A percentile compares a stretch with the other conserved stretches of the same genome.
These are phyloP conservation scores for Aspergillus bertholletiae DNA, from an alignment of 495 filamentous ascomycete genomes.

Conservation along the genomic window DNA sequence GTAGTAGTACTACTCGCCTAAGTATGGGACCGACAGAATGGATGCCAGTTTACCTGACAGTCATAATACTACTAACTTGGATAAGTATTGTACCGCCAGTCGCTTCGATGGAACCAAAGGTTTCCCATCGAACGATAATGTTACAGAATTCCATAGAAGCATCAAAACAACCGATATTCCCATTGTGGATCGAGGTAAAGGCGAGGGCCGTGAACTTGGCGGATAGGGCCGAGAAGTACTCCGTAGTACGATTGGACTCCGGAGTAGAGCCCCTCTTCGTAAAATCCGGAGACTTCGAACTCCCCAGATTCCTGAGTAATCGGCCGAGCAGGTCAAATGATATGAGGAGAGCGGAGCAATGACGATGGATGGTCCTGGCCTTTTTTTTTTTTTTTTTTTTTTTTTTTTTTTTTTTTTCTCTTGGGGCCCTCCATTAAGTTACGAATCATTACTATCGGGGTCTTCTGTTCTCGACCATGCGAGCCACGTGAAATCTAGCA, in stretches of 20 bases:
- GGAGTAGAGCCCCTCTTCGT: not conserved
- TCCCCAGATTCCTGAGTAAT: constrained; percentile 21
- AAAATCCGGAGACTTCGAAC: constrained; percentile 18
- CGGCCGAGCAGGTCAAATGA: constrained; percentile 1
- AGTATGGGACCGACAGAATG: no score
- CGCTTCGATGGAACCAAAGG: no score
- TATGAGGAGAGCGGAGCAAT: constrained; percentile 6
- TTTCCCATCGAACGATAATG: constrained; percentile 8
- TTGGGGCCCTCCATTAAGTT: not conserved
- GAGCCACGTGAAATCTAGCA: constrained; percentile 10
- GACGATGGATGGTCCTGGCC: constrained; percentile 1
- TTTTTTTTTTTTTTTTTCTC: no score
- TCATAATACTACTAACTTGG: not conserved
- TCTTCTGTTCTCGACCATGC: constrained; percentile 11
- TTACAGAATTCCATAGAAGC: constrained; percentile 6
- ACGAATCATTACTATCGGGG: not conserved
- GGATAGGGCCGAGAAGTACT: constrained; percentile 6
- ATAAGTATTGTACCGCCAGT: not conserved
- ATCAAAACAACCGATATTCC: no score
- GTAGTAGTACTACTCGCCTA: no score
- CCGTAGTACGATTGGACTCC: no score
- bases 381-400: no score
- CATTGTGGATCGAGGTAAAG: not conserved
- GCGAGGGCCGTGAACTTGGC: no score
- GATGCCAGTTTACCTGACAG: not conserved